Evolutionary conservation across 306 rosid species (phyloP).

Genomic region (Dryas octopetala): DNA sequence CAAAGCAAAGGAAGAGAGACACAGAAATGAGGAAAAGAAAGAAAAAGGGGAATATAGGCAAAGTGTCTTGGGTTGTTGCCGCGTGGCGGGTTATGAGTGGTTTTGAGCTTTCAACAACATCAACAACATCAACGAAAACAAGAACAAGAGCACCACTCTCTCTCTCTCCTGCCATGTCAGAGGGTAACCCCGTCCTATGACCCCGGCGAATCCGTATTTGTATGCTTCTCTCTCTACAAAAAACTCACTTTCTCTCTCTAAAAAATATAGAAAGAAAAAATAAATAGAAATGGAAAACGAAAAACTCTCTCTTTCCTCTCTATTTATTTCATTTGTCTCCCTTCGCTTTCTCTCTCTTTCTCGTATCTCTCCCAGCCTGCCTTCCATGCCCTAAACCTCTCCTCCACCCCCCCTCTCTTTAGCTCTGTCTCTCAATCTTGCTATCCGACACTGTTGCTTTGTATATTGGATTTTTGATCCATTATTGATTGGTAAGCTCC

Average conservation of each 20-base stretch:
- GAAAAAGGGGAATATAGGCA: not conserved
- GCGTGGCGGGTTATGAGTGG: constrained; percentile 58
- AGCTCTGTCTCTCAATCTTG: constrained; percentile 30
- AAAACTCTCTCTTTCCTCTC: constrained; percentile 43
- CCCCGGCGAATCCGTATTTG: constrained; percentile 92
- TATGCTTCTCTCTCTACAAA: constrained; percentile 34
- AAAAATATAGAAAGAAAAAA: constrained; percentile 25
- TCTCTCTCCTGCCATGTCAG: constrained; percentile 91
- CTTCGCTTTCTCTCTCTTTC: constrained; percentile 57
- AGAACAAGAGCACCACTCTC: constrained; percentile 15
- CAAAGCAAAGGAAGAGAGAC: not conserved
- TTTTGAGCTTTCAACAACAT: constrained; percentile 42
- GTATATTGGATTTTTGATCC: constrained; percentile 53
- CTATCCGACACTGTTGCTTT: constrained; percentile 37
- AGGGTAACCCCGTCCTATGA: constrained; percentile 81
- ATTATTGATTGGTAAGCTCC: constrained; percentile 49
- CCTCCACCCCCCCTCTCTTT: constrained; percentile 1
- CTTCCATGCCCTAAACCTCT: constrained; percentile 73
- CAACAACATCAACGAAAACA: constrained; percentile 34
- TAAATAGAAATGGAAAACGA: constrained; percentile 31
- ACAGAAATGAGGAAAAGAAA: not conserved
- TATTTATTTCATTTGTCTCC: constrained; percentile 50
- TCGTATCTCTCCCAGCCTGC: constrained; percentile 42
- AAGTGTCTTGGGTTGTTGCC: constrained; percentile 30
- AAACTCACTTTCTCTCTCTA: constrained; percentile 46